Evolutionary conservation across 179 eudicot species (phyloP), one percentile per base, ranked within the genome.

Genomic region (Camellia oleifera): DNA sequence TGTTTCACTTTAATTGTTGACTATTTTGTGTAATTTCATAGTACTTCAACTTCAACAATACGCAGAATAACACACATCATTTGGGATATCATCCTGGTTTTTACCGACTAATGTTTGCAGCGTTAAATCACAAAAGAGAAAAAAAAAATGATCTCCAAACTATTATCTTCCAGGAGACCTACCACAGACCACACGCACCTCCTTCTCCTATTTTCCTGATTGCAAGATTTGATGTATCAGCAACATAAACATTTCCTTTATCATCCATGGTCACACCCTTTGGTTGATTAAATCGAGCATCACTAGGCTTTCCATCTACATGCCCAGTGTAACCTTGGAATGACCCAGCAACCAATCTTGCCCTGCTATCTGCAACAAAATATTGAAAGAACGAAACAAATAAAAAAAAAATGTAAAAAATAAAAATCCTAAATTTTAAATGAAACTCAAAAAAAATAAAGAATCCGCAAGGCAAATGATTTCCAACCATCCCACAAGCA

Each of bases 311-410:
- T 70, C 98, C 99, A 87, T 96, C 99, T 18, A 96, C 93, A 85
- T 96, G 99, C 53, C 99, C 99, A 18, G 92, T 91, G 85, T 89
- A 88, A 79, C 99, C 99, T 85, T 94, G 97, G 84, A 96, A 96
- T 72, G 99, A 96, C 46, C 99, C 99, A 50, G 99, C 98, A 60
- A 96, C 92, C 85, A 96, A 84, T 85, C 98, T 91, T 75, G 92
- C 98, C 83, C 97, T 87, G 85, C 99, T 97, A 89, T 97, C 99
- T 97, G 91, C 88, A 89, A 58, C 76, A 72, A 79, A 62, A 56
- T 46, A 62, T 46, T 10, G 2, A 78, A 26, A 67, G 26, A 5
- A 63, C 10, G 46, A n/a, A n/a, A 46, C 7, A 15, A 14, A 79
- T 45, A 5, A 78, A n/a, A 62, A 78, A 18, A 44, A 32, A 32